These are phyloP conservation scores for Fraxinus albicans DNA, from an alignment of 305 asterid species.

Conservation along the genomic window DNA sequence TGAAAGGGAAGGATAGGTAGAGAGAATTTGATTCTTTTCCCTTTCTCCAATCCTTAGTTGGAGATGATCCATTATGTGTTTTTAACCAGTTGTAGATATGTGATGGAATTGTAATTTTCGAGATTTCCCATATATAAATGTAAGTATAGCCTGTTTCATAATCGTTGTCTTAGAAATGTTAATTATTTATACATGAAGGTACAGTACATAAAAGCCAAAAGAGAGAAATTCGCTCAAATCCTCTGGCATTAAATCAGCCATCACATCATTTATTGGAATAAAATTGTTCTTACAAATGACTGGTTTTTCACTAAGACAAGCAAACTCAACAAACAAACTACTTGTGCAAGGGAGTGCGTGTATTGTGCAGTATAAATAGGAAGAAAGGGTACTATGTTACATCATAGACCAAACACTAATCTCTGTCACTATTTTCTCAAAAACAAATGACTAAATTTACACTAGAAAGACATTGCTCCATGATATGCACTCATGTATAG, in stretches of 20 bases:
- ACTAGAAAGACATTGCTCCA: neutral
- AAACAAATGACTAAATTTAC: neutral
- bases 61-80: neutral
- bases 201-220: neutral
- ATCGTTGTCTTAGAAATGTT: neutral
- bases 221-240: neutral
- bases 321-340: neutral
- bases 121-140: neutral
- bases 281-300: neutral
- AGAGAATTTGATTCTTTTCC: no score
- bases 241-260: neutral
- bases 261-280: neutral
- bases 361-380: neutral
- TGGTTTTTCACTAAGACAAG: neutral
- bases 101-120: neutral
- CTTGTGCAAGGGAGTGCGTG: neutral
- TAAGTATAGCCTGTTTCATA: neutral
- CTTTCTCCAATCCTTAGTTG: neutral
- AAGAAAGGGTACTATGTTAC: neutral
- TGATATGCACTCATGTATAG: neutral
- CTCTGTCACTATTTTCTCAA: neutral
- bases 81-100: neutral
- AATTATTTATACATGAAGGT: neutral
- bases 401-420: neutral
- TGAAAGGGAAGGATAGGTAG: neutral